Conservation (phyloP, 1,139 yeast species). For the Starmera stellimalicola region DNA sequence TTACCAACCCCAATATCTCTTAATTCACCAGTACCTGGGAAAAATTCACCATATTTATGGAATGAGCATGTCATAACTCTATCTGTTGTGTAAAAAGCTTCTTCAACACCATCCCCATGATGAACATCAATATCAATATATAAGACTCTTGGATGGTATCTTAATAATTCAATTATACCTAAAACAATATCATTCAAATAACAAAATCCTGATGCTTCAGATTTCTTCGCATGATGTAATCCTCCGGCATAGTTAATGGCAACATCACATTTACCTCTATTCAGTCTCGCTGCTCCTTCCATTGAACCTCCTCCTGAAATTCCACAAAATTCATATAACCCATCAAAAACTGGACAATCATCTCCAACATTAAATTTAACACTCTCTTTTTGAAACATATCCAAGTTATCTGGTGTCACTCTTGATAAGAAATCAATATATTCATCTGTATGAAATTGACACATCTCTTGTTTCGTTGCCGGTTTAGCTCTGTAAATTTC, state of each 20-base stretch:
- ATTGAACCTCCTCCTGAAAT: slow-evolving; percentile 94
- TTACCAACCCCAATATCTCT: slow-evolving; percentile 85
- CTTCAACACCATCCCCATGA: slow-evolving; percentile 98
- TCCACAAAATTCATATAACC: slow-evolving; percentile 89
- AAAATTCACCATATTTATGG: slow-evolving; percentile 94
- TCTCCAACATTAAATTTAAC: slow-evolving; percentile 94
- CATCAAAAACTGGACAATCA: slow-evolving; percentile 96
- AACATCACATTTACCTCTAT: slow-evolving; percentile 88
- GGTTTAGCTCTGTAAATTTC: slow-evolving; percentile 94
- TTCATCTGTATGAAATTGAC: slow-evolving; percentile 97
- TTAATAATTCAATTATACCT: slow-evolving; percentile 78
- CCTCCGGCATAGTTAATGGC: slow-evolving; percentile 98
- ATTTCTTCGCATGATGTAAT: slow-evolving; percentile 91
- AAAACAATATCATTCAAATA: slow-evolving; percentile 84
- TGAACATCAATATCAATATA: slow-evolving; percentile 95
- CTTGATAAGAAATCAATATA: slow-evolving; percentile 89
- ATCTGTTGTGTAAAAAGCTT: slow-evolving; percentile 93
- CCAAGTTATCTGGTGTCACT: slow-evolving; percentile 91
- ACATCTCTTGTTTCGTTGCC: slow-evolving; percentile 97
- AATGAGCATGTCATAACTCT: slow-evolving; percentile 96
- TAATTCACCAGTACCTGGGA: slow-evolving; percentile 93
- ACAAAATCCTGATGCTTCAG: slow-evolving; percentile 95
- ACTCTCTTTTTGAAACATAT: slow-evolving; percentile 84
- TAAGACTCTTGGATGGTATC: slow-evolving; percentile 92
- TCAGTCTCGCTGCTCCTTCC: slow-evolving; percentile 93